A percentile compares a stretch with the other conserved stretches of the same genome.
Conservation (phyloP, 129 eudicot genomes). For the Flaveria trinervia region DNA sequence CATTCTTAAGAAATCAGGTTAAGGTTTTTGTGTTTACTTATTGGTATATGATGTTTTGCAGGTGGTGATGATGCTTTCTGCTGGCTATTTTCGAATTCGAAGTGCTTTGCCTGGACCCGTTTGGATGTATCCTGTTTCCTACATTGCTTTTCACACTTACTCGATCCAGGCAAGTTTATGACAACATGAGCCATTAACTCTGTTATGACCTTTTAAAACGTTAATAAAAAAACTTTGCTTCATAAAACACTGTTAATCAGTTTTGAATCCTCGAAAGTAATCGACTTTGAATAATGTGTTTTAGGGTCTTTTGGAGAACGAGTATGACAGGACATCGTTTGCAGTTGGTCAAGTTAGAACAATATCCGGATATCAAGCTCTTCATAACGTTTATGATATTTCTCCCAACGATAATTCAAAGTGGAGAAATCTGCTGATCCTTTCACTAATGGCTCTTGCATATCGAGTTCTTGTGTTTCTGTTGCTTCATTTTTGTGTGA, state of each 20-base stretch:
- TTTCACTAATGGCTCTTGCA: constrained; percentile 75
- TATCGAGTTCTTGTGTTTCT: constrained; percentile 66
- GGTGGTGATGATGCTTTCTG: constrained; percentile 88
- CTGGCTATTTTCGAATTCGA: constrained; percentile 84
- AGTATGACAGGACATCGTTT: constrained; percentile 64
- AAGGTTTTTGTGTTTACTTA: background rate
- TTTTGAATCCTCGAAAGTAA: background rate
- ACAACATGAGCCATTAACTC: background rate
- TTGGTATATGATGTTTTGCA: constrained; percentile 28
- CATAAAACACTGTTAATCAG: background rate
- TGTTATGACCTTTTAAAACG: background rate
- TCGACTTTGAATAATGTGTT: background rate
- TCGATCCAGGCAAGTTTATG: constrained; percentile 54
- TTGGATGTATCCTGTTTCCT: constrained; percentile 85
- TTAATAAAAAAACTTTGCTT: background rate
- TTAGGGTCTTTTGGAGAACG: constrained; percentile 93
- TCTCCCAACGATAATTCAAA: constrained; percentile 58
- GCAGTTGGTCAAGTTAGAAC: constrained; percentile 86
- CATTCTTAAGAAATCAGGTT: background rate
- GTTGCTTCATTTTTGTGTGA: constrained; percentile 58
- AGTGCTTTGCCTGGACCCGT: constrained; percentile 73
- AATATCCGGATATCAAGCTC: constrained; percentile 81
- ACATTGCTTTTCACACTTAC: constrained; percentile 79
- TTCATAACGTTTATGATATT: constrained; percentile 61
- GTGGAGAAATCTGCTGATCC: constrained; percentile 66